Percentiles rank a stretch among this genome's conserved stretches.
Conservation (phyloP, 1,284 basidiomycete species). For the Prillingera fragicola region DNA sequence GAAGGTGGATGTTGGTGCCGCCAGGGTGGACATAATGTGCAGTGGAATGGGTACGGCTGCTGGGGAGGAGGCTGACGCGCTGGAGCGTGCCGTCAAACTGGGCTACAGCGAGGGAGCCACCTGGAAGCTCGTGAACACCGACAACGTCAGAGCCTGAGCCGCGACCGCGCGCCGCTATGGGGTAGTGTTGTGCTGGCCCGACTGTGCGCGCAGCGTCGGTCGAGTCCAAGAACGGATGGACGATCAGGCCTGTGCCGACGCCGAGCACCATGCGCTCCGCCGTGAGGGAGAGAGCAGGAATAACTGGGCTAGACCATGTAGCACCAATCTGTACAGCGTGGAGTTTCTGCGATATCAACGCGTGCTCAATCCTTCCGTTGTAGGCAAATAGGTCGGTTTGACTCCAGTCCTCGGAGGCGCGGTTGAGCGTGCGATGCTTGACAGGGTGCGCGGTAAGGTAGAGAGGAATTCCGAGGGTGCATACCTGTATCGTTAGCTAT, state of each 20-base stretch:
- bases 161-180: constrained; percentile 13
- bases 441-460: constrained; percentile 29
- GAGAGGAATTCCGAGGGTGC: constrained; percentile 27
- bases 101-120: constrained; percentile 21
- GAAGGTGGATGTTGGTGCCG: constrained; percentile 10
- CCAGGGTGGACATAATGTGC: constrained; percentile 18
- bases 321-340: constrained; percentile 37
- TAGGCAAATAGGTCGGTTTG: constrained; percentile 17
- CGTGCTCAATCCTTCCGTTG: constrained; percentile 22
- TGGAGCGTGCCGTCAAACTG: constrained; percentile 40
- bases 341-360: constrained; percentile 20
- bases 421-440: constrained; percentile 22
- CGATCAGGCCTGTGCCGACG: constrained; percentile 28
- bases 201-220: not conserved
- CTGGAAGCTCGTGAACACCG: constrained; percentile 24
- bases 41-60: not conserved
- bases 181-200: constrained; percentile 15
- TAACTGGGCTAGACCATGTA: constrained; percentile 32
- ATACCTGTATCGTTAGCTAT: constrained; percentile 21
- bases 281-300: constrained; percentile 30
- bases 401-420: constrained; percentile 17
- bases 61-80: constrained; percentile 14
- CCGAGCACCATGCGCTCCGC: constrained; percentile 27
- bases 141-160: constrained; percentile 33
- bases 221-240: constrained; percentile 26